Evolutionary conservation across 345 rosid genomes (phyloP), one percentile per base, ranked within the genome.

Genomic region (Noccaea caerulescens): DNA sequence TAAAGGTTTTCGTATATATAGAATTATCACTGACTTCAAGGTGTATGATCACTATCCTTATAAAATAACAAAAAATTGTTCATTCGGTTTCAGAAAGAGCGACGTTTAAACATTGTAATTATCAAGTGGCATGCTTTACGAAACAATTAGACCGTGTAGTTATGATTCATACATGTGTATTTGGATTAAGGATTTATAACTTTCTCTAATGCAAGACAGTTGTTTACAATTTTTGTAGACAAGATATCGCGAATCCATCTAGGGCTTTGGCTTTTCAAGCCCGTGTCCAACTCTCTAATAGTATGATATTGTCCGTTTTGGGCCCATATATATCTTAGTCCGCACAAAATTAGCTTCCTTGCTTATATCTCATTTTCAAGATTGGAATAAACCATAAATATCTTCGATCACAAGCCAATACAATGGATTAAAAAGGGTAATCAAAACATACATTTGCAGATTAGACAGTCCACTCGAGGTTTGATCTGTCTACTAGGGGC

Each of bases 371-470:
- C 58, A 65, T 18, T 64, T 64, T 38, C 32, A 39, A 13, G 61
- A 53, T 39, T 53, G 14, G 12, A 53, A 18, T 42, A 10, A 53
- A 66, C 33, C 51, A 41, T 58, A 37, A 58, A 69, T 49, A 69
- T 36, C 16, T 3, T 47, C 7, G 66, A 69, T 37, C 36, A 16
- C 33, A 30, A 69, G 38, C 66, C 55, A 68, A 44, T 8, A 68
- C 56, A 45, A 27, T 44, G 16, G 7, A 11, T 62, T 43, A 12
- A 11, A 16, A 56, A 41, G 25, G 16, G 18, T 10, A 23, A 63
- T 39, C 58, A 57, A 56, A 64, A 57, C 58, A 72, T n/a, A 66
- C 47, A 57, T 58, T 32, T 34, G 60, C 54, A 49, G 45, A 49
- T 42, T 20, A 50, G 25, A 38, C 51, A 64, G 16, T 58, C 8